Evolutionary conservation across 768 basidiomycete species (phyloP), one percentile per base, ranked within the genome.

Genomic region (Cubamyces lactineus): DNA sequence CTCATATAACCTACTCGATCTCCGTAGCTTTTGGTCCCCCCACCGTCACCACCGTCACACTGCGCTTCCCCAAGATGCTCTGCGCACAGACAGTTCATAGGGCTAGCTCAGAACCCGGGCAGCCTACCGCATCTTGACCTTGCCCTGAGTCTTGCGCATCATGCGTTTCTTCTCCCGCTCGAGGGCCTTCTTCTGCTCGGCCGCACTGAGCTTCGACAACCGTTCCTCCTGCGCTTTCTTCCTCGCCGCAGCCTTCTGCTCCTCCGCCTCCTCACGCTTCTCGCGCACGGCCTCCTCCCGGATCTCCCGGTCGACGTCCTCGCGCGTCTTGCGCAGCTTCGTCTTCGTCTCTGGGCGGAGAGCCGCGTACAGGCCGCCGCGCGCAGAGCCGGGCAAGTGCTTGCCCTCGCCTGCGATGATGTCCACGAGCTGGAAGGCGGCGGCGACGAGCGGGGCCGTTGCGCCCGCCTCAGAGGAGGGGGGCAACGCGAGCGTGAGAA

Each of bases 151-250:
- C 73, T 91, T 92, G 65, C 84, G 83, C 57, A 92, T 63, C 26
- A 78, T 74, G 28, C 88, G 87, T 72, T 90, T 92, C 62, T 86
- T 88, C 68, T 92, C 91, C 65, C 88, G 87, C 52, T 93, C 92
- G 58, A 91, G 76, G 63, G 87, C 90, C 85, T 94, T 94, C 79
- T 87, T 86, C 78, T 94, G 92, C 67, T 94, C 91, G 19, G 86
- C 82, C 30, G 91, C 81, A 68, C 87, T 89, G 57, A 94, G 81
- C 69, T 84, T 86, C 38, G 88, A 78, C 43, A 92, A 73, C 65
- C 84, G 80, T 62, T 91, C 92, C 65, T 92, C 82, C 72, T 91
- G 89, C 2, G 84, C 85, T 71, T 80, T 85, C 64, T 84, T 84
- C 75, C 91, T 92, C 38, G 86, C 88, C 6, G 85, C 83, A 57